Evolutionary conservation across 768 basidiomycete species (phyloP).

Genomic region (Russula vinacea): DNA sequence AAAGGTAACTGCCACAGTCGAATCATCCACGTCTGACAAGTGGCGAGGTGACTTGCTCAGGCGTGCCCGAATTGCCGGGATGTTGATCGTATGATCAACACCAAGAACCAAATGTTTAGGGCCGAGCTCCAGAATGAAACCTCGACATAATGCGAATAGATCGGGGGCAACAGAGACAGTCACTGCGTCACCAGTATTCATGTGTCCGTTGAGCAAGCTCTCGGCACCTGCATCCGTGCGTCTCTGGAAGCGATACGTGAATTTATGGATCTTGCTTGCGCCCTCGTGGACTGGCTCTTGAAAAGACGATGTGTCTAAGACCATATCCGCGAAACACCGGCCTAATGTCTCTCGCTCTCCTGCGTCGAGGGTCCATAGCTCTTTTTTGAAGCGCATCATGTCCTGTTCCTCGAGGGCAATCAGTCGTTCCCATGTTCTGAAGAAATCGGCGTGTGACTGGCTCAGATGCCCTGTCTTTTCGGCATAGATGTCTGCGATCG

Average conservation of each 20-base stretch:
- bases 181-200: slow-evolving; percentile 77
- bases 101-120: slow-evolving; percentile 67
- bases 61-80: slow-evolving; percentile 46
- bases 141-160: slow-evolving; percentile 78
- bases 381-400: slow-evolving; percentile 75
- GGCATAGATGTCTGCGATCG: slow-evolving; percentile 65
- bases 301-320: slow-evolving; percentile 49
- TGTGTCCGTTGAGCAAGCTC: slow-evolving; percentile 70
- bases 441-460: slow-evolving; percentile 64
- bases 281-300: slow-evolving; percentile 21
- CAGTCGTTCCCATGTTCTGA: slow-evolving; percentile 86
- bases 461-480: slow-evolving; percentile 82
- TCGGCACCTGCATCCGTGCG: slow-evolving; percentile 18
- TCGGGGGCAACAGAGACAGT: slow-evolving; percentile 84
- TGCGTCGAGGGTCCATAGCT: slow-evolving; percentile 90
- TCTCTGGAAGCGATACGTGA: slow-evolving; percentile 68
- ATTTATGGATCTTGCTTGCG: slow-evolving; percentile 66
- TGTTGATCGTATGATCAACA: slow-evolving; percentile 73
- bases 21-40: slow-evolving; percentile 24
- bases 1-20: slow-evolving; percentile 47
- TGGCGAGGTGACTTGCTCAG: slow-evolving; percentile 35
- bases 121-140: slow-evolving; percentile 74
- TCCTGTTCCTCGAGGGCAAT: slow-evolving; percentile 87
- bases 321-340: slow-evolving; percentile 81
- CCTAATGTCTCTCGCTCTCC: slow-evolving; percentile 76